phyloP scores from a whole-genome alignment of 106 monocot species.

The Amphibolis antarctica region DNA sequence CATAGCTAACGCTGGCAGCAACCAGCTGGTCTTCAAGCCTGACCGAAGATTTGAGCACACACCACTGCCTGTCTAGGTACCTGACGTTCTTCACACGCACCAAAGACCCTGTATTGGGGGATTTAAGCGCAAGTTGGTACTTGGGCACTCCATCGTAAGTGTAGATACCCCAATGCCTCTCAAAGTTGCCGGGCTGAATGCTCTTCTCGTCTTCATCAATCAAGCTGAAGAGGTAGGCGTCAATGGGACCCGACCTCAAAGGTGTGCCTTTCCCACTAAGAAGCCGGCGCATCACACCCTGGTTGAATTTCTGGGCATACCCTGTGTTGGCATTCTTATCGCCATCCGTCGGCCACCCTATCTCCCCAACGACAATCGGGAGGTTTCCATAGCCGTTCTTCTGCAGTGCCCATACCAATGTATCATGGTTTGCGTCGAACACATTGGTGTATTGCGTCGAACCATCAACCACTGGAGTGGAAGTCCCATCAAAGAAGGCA shows the following conservation, averaged over 20 bases:
- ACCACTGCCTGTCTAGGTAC: conserved; percentile 54
- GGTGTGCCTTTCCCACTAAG: conserved; percentile 25
- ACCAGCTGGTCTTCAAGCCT: conserved; percentile 12
- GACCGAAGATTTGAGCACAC: conserved; percentile 29
- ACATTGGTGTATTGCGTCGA: conserved; percentile 41
- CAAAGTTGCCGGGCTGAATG: conserved; percentile 59
- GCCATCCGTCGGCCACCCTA: no score
- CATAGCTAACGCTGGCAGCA: conserved; percentile 30
- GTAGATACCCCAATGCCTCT: conserved; percentile 58
- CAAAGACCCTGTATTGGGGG: background rate
- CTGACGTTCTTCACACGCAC: conserved; percentile 18
- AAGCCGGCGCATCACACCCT: conserved; percentile 33
- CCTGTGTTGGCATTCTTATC: no score
- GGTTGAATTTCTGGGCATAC: conserved; percentile 24
- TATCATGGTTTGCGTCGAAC: conserved; percentile 80
- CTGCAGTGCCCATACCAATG: conserved; percentile 53
- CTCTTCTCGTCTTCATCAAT: conserved; percentile 63
- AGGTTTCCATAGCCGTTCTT: conserved; percentile 60
- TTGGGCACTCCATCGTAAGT: background rate
- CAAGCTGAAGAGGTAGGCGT: conserved; percentile 45
- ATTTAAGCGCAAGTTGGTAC: no score
- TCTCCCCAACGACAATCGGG: background rate
- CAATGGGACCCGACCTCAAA: conserved; percentile 26
- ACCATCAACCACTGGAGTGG: conserved; percentile 28
- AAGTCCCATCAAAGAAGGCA: conserved; percentile 68